Base-by-base conservation (phyloP, 2,329 filamentous ascomycete genomes). In the Ceratocystis cacaofunesta region DNA sequence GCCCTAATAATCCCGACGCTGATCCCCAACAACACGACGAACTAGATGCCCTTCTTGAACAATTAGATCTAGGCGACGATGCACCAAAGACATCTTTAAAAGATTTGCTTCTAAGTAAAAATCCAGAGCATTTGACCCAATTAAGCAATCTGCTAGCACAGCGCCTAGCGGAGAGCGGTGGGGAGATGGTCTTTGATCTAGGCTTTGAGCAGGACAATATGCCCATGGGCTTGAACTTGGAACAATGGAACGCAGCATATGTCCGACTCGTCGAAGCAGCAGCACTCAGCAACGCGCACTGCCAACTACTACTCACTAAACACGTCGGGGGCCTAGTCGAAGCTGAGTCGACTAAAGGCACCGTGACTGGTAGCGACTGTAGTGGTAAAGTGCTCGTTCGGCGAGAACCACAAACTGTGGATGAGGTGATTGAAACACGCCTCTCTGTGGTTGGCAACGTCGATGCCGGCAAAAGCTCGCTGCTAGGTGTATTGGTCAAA, bases 401-500 rank as follows among this genome's bases (percentile, higher is more conserved):
- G 48, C 85, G 87, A 72, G 78, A 83, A 25, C 90, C 92, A 2
- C 78, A 81, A 22, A 87, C 81, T 12, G 83, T 90, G 4, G 91
- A 97, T 73, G 85, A 95, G 66, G 89, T 95, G 30, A 96, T 96
- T 68, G 94, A 99, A 80, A 96, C 92, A 8, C 80, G 94, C 70
- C 95, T 99, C 76, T 94, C 92, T 0, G 94, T 99, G 0, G 94
- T 99, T 6, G 94, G 94, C 61, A 99, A 99, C 78, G 88, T 99
- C 65, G 94, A 99, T 74, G 94, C 94, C 8, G 94, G 94, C 0
- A 99, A 99, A 77, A 95, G 90, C 73, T 97, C 94, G 32, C 88
- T 97, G 83, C 79, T 99, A 1, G 94, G 94, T 55, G 94, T 99
- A 1, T 79, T 99, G 5, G 94, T 97, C 5, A 97, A 97, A 76